Evolutionary conservation across 805 yeast genomes (phyloP).

Genomic region (Kuraishia floccosa): DNA sequence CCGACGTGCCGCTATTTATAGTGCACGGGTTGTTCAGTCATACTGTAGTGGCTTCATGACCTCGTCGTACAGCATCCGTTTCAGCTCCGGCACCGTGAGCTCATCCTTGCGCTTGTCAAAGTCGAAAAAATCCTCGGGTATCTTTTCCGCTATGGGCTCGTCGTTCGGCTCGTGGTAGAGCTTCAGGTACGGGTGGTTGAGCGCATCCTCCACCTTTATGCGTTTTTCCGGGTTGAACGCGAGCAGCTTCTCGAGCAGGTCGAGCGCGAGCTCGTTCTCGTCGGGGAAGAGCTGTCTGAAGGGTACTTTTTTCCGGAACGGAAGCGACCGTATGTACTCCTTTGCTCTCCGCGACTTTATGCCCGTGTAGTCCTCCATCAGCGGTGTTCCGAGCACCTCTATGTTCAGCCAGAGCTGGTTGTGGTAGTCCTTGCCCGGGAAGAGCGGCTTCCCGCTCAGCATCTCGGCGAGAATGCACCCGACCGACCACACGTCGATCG

Average conservation of each 20-base stretch:
- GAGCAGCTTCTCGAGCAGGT: conserved; percentile 54
- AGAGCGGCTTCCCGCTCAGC: conserved; percentile 75
- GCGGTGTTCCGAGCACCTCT: conserved; percentile 82
- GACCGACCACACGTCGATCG: conserved; percentile 94
- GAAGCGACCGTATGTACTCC: conserved; percentile 76
- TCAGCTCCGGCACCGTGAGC: conserved; percentile 64
- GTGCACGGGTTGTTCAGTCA: no score
- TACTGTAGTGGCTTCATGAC: conserved; percentile 42
- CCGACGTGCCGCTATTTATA: no score
- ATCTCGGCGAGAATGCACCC: conserved; percentile 94
- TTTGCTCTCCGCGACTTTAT: conserved; percentile 77
- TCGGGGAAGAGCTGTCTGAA: conserved; percentile 36
- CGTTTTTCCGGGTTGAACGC: conserved; percentile 78
- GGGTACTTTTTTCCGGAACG: conserved; percentile 53
- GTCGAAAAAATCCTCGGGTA: conserved; percentile 80
- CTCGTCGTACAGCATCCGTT: conserved; percentile 68
- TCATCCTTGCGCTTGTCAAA: conserved; percentile 81
- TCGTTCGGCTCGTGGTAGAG: conserved; percentile 93
- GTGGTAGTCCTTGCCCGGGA: conserved; percentile 92
- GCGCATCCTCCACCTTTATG: conserved; percentile 75
- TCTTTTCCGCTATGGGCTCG: conserved; percentile 78
- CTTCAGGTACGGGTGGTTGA: conserved; percentile 73
- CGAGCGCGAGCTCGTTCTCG: conserved; percentile 59
- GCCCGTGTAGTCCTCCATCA: conserved; percentile 61
- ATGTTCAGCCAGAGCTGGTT: conserved; percentile 80